Conservation (phyloP, 106 monocot genomes). For the Acorus gramineus region DNA sequence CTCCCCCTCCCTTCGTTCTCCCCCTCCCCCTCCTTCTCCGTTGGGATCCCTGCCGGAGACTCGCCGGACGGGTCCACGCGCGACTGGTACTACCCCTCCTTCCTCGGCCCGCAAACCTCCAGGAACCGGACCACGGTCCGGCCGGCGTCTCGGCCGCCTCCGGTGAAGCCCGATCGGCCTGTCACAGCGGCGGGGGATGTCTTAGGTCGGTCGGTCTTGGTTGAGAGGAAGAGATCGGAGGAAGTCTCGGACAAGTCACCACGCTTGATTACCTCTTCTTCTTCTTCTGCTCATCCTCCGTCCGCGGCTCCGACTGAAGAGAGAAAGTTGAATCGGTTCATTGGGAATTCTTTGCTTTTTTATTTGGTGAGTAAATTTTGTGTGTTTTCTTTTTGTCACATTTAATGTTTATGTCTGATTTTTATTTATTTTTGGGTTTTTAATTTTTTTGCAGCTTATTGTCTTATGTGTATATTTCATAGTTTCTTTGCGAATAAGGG, state of each 20-base stretch:
- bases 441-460: conserved; percentile 36
- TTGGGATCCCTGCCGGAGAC: conserved; percentile 32
- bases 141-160: neutral
- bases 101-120: conserved; percentile 36
- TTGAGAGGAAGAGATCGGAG: conserved; percentile 11
- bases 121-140: conserved; percentile 4
- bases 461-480: conserved; percentile 24
- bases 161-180: conserved; percentile 5
- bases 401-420: too few relatives aligned
- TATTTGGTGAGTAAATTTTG: conserved; percentile 19
- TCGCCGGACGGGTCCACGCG: conserved; percentile 36
- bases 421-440: too few relatives aligned
- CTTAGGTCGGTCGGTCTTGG: conserved; percentile 1
- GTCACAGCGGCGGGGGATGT: neutral
- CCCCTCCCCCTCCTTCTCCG: conserved; percentile 11
- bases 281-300: neutral
- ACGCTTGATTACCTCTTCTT: neutral
- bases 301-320: neutral
- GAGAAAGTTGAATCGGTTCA: conserved; percentile 3
- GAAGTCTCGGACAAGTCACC: neutral
- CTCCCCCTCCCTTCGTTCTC: conserved; percentile 2
- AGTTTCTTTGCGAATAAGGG: conserved; percentile 34
- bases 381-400: too few relatives aligned
- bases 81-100: conserved; percentile 62
- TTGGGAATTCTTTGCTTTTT: conserved; percentile 29